These are phyloP conservation scores for Rhododendron griersonianum DNA, from an alignment of 148 eudicot genomes.

Conservation along the genomic window DNA sequence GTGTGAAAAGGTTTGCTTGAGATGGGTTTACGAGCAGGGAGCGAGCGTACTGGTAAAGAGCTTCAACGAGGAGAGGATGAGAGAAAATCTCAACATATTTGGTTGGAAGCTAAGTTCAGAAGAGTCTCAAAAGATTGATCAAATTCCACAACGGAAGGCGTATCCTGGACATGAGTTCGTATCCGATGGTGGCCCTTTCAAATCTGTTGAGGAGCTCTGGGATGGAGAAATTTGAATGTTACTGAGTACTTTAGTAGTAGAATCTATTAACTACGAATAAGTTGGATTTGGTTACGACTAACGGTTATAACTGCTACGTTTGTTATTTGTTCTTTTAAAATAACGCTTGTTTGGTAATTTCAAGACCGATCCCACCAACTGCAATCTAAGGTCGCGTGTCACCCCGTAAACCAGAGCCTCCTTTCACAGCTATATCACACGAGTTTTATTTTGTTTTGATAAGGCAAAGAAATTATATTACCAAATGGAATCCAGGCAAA, in stretches of 20 bases:
- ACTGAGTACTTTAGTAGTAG: too few relatives aligned
- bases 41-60: constrained; percentile 18
- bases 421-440: too few relatives aligned
- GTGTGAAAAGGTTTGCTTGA: constrained; percentile 11
- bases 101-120: constrained; percentile 10
- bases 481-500: too few relatives aligned
- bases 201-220: constrained; percentile 9
- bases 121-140: constrained; percentile 1
- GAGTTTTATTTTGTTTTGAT: too few relatives aligned
- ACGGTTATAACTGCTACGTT: neutral
- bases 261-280: too few relatives aligned
- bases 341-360: neutral
- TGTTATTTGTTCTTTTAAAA: neutral
- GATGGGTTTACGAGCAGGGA: constrained; percentile 24
- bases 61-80: constrained; percentile 14
- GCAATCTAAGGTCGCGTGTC: neutral
- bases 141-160: neutral
- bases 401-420: too few relatives aligned
- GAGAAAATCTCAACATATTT: constrained; percentile 14
- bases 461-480: too few relatives aligned
- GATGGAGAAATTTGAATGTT: constrained; percentile 2
- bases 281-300: neutral
- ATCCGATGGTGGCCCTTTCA: constrained; percentile 10
- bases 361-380: neutral
- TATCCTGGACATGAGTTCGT: neutral